Conservation (phyloP, 495 filamentous ascomycete species). For the Tuber microsphaerosporum region DNA sequence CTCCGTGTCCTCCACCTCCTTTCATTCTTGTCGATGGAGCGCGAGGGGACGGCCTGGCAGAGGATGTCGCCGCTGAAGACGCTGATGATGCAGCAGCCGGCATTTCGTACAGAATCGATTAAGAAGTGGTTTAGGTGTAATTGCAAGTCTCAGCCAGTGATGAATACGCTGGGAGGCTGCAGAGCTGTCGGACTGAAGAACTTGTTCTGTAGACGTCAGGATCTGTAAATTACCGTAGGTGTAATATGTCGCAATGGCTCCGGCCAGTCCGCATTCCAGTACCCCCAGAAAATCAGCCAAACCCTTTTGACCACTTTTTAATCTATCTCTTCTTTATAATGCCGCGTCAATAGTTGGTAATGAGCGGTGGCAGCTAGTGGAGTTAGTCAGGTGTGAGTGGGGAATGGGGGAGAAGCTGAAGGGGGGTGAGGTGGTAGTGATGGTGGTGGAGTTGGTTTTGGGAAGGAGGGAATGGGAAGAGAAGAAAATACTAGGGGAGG, state of each 20-base stretch:
- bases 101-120: conserved; percentile 17
- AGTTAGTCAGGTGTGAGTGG: background rate
- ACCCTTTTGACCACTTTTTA: background rate
- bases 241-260: conserved; percentile 13
- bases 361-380: background rate
- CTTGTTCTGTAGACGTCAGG: background rate
- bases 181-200: background rate
- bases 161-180: background rate
- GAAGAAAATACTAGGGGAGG: conserved; percentile 27
- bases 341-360: background rate
- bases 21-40: conserved; percentile 42
- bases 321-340: background rate
- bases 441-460: background rate
- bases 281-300: background rate
- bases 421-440: background rate
- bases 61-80: conserved; percentile 42
- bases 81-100: conserved; percentile 37
- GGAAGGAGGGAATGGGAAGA: conserved; percentile 20
- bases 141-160: background rate
- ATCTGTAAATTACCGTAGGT: background rate
- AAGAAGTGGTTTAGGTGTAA: background rate
- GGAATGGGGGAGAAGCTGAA: background rate
- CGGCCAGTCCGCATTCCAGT: conserved; percentile 4
- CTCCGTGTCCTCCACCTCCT: conserved; percentile 26
- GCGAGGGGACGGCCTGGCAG: conserved; percentile 39